These are phyloP conservation scores for Rhizopus stolonifer DNA, from an alignment of 371 early-diverging fungal genomes.

Conservation along the genomic window DNA sequence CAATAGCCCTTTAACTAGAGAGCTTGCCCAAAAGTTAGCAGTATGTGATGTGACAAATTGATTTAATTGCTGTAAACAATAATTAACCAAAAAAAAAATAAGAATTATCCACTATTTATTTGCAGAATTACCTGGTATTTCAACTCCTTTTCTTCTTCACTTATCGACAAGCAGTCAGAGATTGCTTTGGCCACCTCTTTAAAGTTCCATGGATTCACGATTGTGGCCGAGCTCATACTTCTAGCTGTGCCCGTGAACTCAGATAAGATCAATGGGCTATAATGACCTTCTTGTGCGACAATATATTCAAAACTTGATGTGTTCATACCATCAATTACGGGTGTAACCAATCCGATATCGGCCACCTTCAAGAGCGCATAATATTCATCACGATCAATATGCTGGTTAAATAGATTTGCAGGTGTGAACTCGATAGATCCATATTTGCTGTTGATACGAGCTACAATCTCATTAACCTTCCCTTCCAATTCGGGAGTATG, in stretches of 20 bases:
- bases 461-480: constrained; percentile 86
- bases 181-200: constrained; percentile 90
- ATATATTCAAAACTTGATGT: constrained; percentile 97
- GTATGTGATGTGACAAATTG: constrained; percentile 87
- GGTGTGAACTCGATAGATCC: constrained; percentile 94
- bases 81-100: constrained; percentile 39
- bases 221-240: constrained; percentile 80
- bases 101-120: constrained; percentile 85
- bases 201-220: constrained; percentile 98
- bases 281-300: constrained; percentile 91
- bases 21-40: constrained; percentile 88
- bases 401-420: constrained; percentile 93
- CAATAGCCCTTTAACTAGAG: constrained; percentile 68
- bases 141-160: constrained; percentile 71
- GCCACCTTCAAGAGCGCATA: constrained; percentile 94
- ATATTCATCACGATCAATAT: constrained; percentile 93
- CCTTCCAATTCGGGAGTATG: constrained; percentile 70
- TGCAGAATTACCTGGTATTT: constrained; percentile 66
- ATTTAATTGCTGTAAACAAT: constrained; percentile 66
- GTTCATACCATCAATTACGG: constrained; percentile 99
- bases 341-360: constrained; percentile 94
- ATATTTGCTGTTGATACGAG: constrained; percentile 89
- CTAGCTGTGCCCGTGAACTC: constrained; percentile 98
- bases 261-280: constrained; percentile 90
- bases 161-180: constrained; percentile 82